Evolutionary conservation across 371 early-diverging fungal species (phyloP).

Genomic region (Blastocladiella emersonii): DNA sequence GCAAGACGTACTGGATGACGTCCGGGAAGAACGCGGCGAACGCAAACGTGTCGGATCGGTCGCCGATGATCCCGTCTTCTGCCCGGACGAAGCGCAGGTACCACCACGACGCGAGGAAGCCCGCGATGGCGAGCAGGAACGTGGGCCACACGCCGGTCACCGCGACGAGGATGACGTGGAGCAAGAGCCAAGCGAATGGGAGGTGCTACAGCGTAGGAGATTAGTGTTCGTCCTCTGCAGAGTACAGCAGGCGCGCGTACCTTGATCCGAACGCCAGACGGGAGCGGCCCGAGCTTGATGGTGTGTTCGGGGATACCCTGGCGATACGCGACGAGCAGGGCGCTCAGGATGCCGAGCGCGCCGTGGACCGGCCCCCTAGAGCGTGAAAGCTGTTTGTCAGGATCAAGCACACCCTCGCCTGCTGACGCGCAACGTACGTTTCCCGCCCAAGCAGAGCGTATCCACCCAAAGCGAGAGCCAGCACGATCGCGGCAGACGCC

Average conservation of each 20-base stretch:
- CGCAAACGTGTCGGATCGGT: conserved; percentile 46
- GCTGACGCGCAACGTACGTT: too few relatives aligned
- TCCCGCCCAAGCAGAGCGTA: too few relatives aligned
- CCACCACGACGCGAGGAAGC: conserved; percentile 37
- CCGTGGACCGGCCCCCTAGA: too few relatives aligned
- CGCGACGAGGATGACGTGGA: conserved; percentile 22
- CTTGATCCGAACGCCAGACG: conserved; percentile 34
- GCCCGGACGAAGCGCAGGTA: conserved; percentile 42
- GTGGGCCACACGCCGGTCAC: conserved; percentile 23
- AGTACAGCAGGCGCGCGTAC: conserved; percentile 9
- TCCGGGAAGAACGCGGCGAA: conserved; percentile 50
- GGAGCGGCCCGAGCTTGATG: conserved; percentile 17
- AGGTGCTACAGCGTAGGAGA: conserved; percentile 24
- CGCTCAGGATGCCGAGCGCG: not conserved
- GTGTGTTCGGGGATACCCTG: conserved; percentile 25
- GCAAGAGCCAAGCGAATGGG: conserved; percentile 32
- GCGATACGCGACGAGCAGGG: conserved; percentile 31
- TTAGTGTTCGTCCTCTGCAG: not conserved
- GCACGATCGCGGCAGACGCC: not conserved
- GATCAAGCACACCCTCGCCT: too few relatives aligned
- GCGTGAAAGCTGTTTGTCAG: too few relatives aligned
- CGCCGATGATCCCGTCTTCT: conserved; percentile 38
- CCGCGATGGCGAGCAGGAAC: conserved; percentile 27
- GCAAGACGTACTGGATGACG: conserved; percentile 15
- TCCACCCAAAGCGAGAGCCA: too few relatives aligned